Percentiles rank a stretch among this genome's conserved stretches.
phyloP scores from a whole-genome alignment of 1,284 basidiomycete genomes.

The Leccinum subspadiceum region DNA sequence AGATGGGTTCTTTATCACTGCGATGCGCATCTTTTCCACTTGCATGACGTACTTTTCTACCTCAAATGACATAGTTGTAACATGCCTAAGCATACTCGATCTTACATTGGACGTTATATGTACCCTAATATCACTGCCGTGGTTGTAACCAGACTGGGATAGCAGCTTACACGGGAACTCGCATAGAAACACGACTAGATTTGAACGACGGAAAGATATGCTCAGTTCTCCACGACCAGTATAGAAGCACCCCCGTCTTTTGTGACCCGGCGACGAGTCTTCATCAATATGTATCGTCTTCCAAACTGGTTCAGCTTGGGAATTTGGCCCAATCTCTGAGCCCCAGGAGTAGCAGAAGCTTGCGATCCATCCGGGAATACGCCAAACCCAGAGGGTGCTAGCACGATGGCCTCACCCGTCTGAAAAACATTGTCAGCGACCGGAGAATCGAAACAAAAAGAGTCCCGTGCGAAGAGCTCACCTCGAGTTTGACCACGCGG shows the following conservation, averaged over 20 bases:
- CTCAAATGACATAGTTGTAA: constrained; percentile 7
- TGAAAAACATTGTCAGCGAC: constrained; percentile 24
- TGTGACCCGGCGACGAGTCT: constrained; percentile 59
- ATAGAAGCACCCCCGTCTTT: constrained; percentile 63
- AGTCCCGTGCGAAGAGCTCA: constrained; percentile 26
- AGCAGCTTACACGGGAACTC: neutral
- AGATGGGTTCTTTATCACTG: constrained; percentile 1
- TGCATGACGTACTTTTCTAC: constrained; percentile 15
- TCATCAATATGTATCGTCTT: constrained; percentile 53
- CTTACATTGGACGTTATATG: constrained; percentile 9
- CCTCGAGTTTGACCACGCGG: constrained; percentile 62
- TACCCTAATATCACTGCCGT: constrained; percentile 16
- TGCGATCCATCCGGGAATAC: constrained; percentile 35
- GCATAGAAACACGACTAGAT: neutral
- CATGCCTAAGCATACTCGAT: constrained; percentile 18
- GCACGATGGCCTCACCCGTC: constrained; percentile 66
- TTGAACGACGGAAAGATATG: neutral
- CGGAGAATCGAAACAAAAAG: constrained; percentile 2
- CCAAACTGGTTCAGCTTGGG: constrained; percentile 43
- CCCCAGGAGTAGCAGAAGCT: constrained; percentile 7
- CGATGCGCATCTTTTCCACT: constrained; percentile 15
- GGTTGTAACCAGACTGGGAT: constrained; percentile 14
- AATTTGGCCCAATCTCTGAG: constrained; percentile 17
- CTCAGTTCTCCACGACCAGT: constrained; percentile 40
- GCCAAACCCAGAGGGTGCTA: constrained; percentile 60